Percentiles rank a stretch among this genome's conserved stretches.
Evolutionary conservation across 371 early-diverging fungal genomes (phyloP).

Genomic region (Mucor piriformis): DNA sequence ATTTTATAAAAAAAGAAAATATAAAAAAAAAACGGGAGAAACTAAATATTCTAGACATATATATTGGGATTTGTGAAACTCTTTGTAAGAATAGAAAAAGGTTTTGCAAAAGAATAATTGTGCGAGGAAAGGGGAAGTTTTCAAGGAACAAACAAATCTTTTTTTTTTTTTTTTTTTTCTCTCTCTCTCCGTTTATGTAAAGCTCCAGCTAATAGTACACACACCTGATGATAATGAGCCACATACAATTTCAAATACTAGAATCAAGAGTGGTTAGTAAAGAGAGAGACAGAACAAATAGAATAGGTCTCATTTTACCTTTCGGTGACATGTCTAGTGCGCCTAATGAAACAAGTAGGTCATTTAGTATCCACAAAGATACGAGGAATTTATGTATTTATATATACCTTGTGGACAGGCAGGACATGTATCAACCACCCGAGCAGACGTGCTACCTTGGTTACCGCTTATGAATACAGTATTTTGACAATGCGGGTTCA

Average conservation of each 20-base stretch:
- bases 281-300: neutral
- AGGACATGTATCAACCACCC: conserved; percentile 47
- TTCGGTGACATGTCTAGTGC: conserved; percentile 43
- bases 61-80: too few relatives aligned
- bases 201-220: conserved; percentile 23
- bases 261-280: neutral
- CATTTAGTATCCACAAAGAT: too few relatives aligned
- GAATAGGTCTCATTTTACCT: conserved; percentile 21
- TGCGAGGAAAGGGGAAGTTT: conserved; percentile 12
- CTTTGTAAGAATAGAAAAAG: neutral
- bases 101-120: conserved; percentile 1
- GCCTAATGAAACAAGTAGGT: too few relatives aligned
- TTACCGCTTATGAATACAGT: conserved; percentile 34
- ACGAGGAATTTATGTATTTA: neutral
- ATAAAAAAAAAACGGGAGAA: neutral
- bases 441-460: conserved; percentile 28
- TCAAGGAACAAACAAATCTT: conserved; percentile 19
- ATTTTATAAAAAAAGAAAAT: conserved; percentile 4
- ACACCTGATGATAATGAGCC: conserved; percentile 15
- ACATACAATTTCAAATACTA: conserved; percentile 21
- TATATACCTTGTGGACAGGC: conserved; percentile 35
- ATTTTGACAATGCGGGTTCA: conserved; percentile 35
- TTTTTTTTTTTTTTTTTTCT: neutral
- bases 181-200: neutral
- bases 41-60: neutral